Conservation (phyloP, 2,329 filamentous ascomycete species). For the Fusarium sublunatum region DNA sequence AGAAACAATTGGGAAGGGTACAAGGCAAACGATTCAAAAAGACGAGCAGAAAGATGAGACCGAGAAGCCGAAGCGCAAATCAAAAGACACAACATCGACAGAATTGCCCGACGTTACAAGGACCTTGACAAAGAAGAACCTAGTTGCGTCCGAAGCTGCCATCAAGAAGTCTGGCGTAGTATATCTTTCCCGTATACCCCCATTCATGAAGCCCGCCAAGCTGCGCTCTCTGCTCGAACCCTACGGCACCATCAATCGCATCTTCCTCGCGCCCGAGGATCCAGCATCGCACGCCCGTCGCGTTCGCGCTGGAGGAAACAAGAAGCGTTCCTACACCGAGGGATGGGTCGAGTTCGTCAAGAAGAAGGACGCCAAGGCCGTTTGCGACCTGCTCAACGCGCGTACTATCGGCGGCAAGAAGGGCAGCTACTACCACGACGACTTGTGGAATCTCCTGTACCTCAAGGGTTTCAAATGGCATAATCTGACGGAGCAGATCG, state of each 20-base stretch:
- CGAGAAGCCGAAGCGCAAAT: constrained; percentile 40
- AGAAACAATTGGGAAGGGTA: constrained; percentile 46
- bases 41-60: constrained; percentile 35
- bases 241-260: constrained; percentile 80
- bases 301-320: constrained; percentile 80
- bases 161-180: constrained; percentile 81
- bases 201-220: constrained; percentile 88
- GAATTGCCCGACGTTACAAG: constrained; percentile 62
- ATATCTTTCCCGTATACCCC: constrained; percentile 85
- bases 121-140: constrained; percentile 73
- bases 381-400: constrained; percentile 80
- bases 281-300: constrained; percentile 72
- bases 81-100: constrained; percentile 47
- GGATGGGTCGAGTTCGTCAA: constrained; percentile 86
- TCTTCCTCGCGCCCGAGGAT: constrained; percentile 84
- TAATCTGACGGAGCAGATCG: constrained; percentile 79
- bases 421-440: constrained; percentile 83
- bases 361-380: constrained; percentile 82
- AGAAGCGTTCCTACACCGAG: constrained; percentile 83
- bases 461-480: constrained; percentile 87
- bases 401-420: constrained; percentile 86
- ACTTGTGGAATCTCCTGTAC: constrained; percentile 87
- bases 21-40: constrained; percentile 38
- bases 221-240: constrained; percentile 79
- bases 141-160: constrained; percentile 71